Evolutionary conservation across 768 basidiomycete species (phyloP).

Genomic region (Mycena haematopus): DNA sequence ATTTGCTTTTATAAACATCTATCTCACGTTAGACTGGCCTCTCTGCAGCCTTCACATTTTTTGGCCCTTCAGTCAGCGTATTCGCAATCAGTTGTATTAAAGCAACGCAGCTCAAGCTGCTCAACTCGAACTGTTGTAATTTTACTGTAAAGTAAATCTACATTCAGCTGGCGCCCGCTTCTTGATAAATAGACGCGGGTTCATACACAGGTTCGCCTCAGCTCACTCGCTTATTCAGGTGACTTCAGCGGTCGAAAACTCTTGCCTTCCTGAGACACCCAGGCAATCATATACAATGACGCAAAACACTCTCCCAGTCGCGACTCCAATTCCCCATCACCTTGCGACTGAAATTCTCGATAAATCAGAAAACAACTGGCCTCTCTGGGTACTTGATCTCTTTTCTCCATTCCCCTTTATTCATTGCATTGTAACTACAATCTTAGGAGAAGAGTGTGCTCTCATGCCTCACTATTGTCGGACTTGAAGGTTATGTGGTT

Average conservation of each 20-base stretch:
- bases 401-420: neutral
- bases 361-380: conserved; percentile 19
- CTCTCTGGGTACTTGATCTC: conserved; percentile 1
- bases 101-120: neutral
- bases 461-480: conserved; percentile 16
- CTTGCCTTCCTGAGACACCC: neutral
- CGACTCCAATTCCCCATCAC: conserved; percentile 14
- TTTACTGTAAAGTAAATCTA: neutral
- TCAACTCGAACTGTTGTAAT: neutral
- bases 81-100: too few relatives aligned
- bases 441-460: conserved; percentile 11
- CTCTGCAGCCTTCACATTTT: neutral
- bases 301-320: neutral
- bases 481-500: conserved; percentile 7
- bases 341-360: conserved; percentile 15
- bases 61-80: neutral
- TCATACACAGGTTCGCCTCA: neutral
- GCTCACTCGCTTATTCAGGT: neutral
- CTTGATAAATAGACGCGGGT: neutral
- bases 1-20: neutral
- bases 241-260: neutral
- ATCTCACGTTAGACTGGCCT: neutral
- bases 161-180: neutral
- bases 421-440: too few relatives aligned
- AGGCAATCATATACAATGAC: conserved; percentile 6